Evolutionary conservation across 768 basidiomycete species (phyloP), one percentile per base, ranked within the genome.

Genomic region (Tylopilus felleus): DNA sequence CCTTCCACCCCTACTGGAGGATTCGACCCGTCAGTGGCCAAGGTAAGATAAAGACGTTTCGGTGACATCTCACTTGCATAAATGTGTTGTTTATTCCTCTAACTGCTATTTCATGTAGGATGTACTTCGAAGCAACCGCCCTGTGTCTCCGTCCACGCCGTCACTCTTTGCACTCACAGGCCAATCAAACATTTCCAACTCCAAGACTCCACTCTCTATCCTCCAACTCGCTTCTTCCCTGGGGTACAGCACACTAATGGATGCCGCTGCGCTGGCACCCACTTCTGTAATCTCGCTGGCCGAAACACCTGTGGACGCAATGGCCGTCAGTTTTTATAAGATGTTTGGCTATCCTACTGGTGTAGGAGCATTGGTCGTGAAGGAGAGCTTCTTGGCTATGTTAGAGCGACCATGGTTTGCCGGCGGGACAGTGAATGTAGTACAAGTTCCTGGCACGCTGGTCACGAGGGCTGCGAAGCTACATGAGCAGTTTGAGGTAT

Each of bases 261-360:
- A 93, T 64, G 89, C 86, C 14, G 90, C 91, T 6, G 90, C 90
- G 2, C 75, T 93, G 38, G 90, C 84, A 2, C 83, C 90, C 10
- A 85, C 88, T 1, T 82, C 88, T 7, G 64, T 74, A n/a, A 78
- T 93, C 51, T 86, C 86, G 14, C 74, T 93, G 14, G 68, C 78
- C 1, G 79, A 84, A 47, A 77, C 76, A 31, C 81, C 84, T 5
- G 85, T 90, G 10, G 91, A 93, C 67, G 90, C 90, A 1, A 83
- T 91, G 79, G 89, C 84, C 0, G 65, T 93, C 49, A 89, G 86
- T 41, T 91, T 93, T 62, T 93, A 93, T 72, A 93, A 93, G 61
- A 91, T 93, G 86, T 90, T 91, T 58, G 90, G 90, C 29, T 93
- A 84, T 60, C 90, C 90, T 13, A 92, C 90, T 0, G 90, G 90